Base-by-base conservation (phyloP, 306 rosid genomes). In the Trifolium repens region DNA sequence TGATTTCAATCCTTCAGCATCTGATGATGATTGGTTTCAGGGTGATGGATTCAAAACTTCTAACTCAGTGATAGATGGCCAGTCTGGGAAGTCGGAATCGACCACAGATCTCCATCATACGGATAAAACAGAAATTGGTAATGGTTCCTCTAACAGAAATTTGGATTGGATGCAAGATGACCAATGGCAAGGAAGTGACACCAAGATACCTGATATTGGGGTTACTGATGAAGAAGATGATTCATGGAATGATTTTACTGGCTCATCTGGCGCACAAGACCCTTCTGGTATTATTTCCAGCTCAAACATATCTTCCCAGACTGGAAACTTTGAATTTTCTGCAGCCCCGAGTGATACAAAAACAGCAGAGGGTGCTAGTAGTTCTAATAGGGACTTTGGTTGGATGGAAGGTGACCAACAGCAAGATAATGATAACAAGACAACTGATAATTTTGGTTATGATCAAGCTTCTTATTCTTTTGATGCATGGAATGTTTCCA, bases 231-330 rank as follows among this genome's bases (percentile, higher is more conserved):
- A 72, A 66, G 89, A 63, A 49, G 80, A 81, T 27, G 85, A 73
- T 84, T 76, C 88, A 24, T 87, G 92, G 97, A 88, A 92, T 78
- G 89, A 81, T 76, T 87, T 88, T 83, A 68, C 89, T 27, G 84
- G 89, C 84, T 88, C 88, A 4, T 81, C 72, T 34, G 82, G 84
- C 54, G 59, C 77, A 37, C 83, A 73, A 35, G 76, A 72, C 84
- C 84, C 88, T 54, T 77, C 80, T 16, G 72, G 34, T 77, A 32
- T 75, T 60, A 60, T 69, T 77, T 81, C 89, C 63, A 78, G 71
- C 68, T 75, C 82, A 1, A 84, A 75, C 64, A 63, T 78, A 30
- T 59, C 80, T 73, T 76, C 49, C 63, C 85, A 57, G 76, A 58
- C 84, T 43, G 78, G 79, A 66, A 88, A 77, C 49, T 75, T 79